These are phyloP conservation scores for Quillaja saponaria DNA, from an alignment of 306 rosid genomes.

Conservation along the genomic window DNA sequence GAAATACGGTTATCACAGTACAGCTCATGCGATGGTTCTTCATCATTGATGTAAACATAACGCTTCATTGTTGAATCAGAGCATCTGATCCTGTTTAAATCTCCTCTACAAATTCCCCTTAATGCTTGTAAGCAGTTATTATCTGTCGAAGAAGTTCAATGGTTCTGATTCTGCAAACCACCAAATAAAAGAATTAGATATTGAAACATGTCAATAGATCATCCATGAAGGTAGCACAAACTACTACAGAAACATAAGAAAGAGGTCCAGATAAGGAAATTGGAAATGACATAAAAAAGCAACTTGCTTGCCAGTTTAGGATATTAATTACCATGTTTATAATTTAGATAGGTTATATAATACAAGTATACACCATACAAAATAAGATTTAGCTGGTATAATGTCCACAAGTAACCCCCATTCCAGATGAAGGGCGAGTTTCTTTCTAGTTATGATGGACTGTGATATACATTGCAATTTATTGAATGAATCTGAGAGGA, in stretches of 20 bases:
- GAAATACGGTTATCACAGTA: conserved; percentile 87
- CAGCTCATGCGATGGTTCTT: conserved; percentile 57
- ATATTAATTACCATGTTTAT: too few species aligned
- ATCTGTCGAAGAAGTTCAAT: background rate
- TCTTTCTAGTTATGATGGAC: too few species aligned
- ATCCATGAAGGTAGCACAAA: background rate
- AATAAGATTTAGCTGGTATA: too few species aligned
- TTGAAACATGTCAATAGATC: background rate
- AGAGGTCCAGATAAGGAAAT: too few species aligned
- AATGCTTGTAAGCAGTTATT: conserved; percentile 13
- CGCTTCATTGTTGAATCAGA: conserved; percentile 72
- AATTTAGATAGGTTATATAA: too few species aligned
- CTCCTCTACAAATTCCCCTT: conserved; percentile 15
- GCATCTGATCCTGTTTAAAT: conserved; percentile 29
- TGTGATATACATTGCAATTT: too few species aligned
- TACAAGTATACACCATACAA: too few species aligned
- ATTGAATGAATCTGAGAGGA: too few species aligned
- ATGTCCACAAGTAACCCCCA: too few species aligned
- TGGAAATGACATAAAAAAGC: too few species aligned
- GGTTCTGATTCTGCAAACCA: conserved; percentile 16
- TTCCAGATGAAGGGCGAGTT: too few species aligned
- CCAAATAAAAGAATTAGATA: background rate
- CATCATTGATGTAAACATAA: conserved; percentile 77
- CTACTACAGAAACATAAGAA: background rate
- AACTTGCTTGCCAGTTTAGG: too few species aligned